These are phyloP conservation scores for Pichia terricola DNA, from an alignment of 1,139 yeast species.

Conservation along the genomic window DNA sequence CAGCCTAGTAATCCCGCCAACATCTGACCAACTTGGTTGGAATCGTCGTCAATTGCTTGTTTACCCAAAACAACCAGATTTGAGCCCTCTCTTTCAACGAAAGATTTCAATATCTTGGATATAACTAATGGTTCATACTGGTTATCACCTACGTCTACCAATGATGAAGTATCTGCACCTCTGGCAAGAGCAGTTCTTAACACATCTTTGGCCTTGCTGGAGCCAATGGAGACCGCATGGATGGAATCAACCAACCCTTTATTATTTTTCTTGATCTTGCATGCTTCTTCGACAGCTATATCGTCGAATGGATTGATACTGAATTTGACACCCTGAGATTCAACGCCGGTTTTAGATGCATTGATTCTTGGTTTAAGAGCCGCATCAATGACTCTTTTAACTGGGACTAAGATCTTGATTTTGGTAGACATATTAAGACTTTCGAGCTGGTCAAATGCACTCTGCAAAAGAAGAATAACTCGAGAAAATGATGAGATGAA, in stretches of 20 bases:
- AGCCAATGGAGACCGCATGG: slow-evolving; percentile 91
- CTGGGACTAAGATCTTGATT: slow-evolving; percentile 79
- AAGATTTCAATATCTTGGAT: slow-evolving; percentile 71
- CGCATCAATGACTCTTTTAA: slow-evolving; percentile 88
- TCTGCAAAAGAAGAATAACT: background rate
- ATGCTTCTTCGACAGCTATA: slow-evolving; percentile 90
- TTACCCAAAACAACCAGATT: slow-evolving; percentile 86
- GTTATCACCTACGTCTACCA: slow-evolving; percentile 65
- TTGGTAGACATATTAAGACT: slow-evolving; percentile 7
- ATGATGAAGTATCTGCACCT: slow-evolving; percentile 82
- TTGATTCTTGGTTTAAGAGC: slow-evolving; percentile 91
- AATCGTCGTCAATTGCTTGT: slow-evolving; percentile 93
- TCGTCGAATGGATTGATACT: slow-evolving; percentile 96
- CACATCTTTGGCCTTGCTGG: slow-evolving; percentile 78
- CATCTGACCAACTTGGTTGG: slow-evolving; percentile 96
- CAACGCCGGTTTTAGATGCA: slow-evolving; percentile 77
- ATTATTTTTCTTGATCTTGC: slow-evolving; percentile 60
- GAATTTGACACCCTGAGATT: slow-evolving; percentile 84
- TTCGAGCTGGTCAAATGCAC: background rate
- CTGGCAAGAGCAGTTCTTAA: slow-evolving; percentile 87
- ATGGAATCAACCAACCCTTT: slow-evolving; percentile 69
- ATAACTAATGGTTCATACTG: slow-evolving; percentile 81
- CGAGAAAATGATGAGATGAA: too few relatives aligned
- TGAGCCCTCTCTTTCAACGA: slow-evolving; percentile 61
- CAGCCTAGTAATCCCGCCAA: slow-evolving; percentile 88